phyloP scores from a whole-genome alignment of 768 basidiomycete species.

The Termitomyces sp. region DNA sequence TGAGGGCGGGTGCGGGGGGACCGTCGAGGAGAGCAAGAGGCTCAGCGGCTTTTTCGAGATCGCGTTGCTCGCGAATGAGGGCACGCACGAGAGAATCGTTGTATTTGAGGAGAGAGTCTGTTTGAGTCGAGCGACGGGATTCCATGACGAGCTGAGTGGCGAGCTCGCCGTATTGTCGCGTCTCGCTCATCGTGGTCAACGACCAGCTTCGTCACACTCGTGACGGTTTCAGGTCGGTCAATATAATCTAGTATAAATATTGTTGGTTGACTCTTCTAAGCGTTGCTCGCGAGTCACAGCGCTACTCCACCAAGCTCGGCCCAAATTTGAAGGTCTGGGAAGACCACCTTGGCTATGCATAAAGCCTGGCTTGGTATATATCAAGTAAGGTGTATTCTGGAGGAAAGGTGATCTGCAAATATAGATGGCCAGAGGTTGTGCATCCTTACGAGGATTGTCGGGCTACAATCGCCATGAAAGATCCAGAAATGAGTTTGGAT shows the following conservation, averaged over 20 bases:
- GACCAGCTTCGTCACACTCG: slow-evolving; percentile 4
- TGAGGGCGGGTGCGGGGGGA: slow-evolving; percentile 54
- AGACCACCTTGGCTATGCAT: too few species aligned
- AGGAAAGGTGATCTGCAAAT: too few species aligned
- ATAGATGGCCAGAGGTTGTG: not conserved
- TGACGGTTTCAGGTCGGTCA: too few species aligned
- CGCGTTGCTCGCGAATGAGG: slow-evolving; percentile 87
- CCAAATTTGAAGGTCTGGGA: too few species aligned
- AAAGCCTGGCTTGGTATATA: too few species aligned
- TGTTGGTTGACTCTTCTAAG: too few species aligned
- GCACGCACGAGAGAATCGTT: slow-evolving; percentile 84
- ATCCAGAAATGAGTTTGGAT: not conserved
- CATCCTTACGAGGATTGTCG: too few species aligned
- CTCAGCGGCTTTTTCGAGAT: slow-evolving; percentile 60
- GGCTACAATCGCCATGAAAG: not conserved
- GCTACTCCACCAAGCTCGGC: too few species aligned
- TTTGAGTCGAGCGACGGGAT: slow-evolving; percentile 77
- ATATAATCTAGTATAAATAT: too few species aligned
- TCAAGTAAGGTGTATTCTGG: too few species aligned
- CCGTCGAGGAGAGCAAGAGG: slow-evolving; percentile 33
- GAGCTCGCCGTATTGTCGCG: slow-evolving; percentile 77
- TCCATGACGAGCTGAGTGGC: slow-evolving; percentile 85
- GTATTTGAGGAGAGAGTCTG: slow-evolving; percentile 85
- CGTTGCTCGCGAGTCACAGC: too few species aligned
- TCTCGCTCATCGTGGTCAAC: slow-evolving; percentile 37